Evolutionary conservation across 345 rosid genomes (phyloP).

Genomic region (Hypericum androsaemum): DNA sequence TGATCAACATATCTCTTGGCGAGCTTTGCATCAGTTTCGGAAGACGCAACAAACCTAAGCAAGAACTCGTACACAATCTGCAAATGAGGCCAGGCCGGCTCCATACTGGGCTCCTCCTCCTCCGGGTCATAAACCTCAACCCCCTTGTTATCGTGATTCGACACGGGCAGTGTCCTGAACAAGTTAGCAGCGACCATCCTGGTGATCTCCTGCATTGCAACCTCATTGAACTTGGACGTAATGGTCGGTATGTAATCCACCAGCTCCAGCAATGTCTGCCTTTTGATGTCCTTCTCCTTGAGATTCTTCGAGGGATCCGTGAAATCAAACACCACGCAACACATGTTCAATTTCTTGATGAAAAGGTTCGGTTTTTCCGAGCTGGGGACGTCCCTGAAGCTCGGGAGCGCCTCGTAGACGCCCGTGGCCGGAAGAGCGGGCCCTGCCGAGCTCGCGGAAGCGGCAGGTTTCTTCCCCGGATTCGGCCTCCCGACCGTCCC

Average conservation of each 20-base stretch:
- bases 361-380: slow-evolving; percentile 59
- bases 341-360: slow-evolving; percentile 49
- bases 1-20: slow-evolving; percentile 55
- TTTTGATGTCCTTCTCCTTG: slow-evolving; percentile 68
- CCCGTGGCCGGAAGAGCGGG: slow-evolving; percentile 23
- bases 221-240: slow-evolving; percentile 38
- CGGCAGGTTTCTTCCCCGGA: slow-evolving; percentile 34
- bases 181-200: slow-evolving; percentile 41
- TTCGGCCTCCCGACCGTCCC: slow-evolving; percentile 32
- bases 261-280: slow-evolving; percentile 63
- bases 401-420: slow-evolving; percentile 51
- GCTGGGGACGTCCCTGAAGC: slow-evolving; percentile 55
- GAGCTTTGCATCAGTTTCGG: slow-evolving; percentile 54
- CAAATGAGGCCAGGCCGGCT: slow-evolving; percentile 61
- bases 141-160: slow-evolving; percentile 30
- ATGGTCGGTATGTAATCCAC: slow-evolving; percentile 55
- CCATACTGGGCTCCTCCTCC: slow-evolving; percentile 49
- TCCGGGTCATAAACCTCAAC: slow-evolving; percentile 44
- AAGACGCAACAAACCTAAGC: slow-evolving; percentile 48
- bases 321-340: slow-evolving; percentile 61
- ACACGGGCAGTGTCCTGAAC: slow-evolving; percentile 40
- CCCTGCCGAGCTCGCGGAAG: slow-evolving; percentile 23
- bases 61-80: slow-evolving; percentile 58
- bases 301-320: slow-evolving; percentile 51
- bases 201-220: slow-evolving; percentile 49